Evolutionary conservation across 768 basidiomycete genomes (phyloP).

Genomic region (Trametes gibbosa): DNA sequence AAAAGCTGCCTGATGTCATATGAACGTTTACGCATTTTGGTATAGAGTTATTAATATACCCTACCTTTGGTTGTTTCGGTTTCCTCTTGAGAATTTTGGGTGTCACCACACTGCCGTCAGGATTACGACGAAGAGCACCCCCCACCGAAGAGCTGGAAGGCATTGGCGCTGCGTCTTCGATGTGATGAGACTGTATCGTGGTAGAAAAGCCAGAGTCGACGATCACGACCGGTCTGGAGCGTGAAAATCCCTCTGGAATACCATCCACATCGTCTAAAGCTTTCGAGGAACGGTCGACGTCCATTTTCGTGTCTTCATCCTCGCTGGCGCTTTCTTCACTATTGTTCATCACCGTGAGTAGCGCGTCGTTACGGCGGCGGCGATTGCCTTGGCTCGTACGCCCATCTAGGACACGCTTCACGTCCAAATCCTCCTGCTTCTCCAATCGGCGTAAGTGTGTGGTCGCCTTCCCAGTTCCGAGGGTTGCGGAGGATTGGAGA

Average conservation of each 20-base stretch:
- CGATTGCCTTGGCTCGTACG: constrained; percentile 49
- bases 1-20: constrained; percentile 26
- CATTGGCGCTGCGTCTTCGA: not conserved
- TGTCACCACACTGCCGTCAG: constrained; percentile 55
- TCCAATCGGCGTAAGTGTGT: constrained; percentile 63
- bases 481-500: constrained; percentile 77
- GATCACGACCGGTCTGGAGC: constrained; percentile 23
- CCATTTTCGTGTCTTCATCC: constrained; percentile 27
- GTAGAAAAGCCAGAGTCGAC: constrained; percentile 27
- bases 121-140: constrained; percentile 61
- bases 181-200: constrained; percentile 3
- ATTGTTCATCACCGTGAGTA: not conserved
- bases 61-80: constrained; percentile 45
- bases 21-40: too few relatives aligned
- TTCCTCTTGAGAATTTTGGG: constrained; percentile 48
- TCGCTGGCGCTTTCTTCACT: constrained; percentile 32
- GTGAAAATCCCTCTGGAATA: constrained; percentile 18
- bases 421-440: constrained; percentile 55
- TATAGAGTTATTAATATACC: too few relatives aligned
- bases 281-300: constrained; percentile 3
- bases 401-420: constrained; percentile 51
- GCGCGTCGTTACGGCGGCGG: constrained; percentile 19
- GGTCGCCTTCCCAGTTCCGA: constrained; percentile 68
- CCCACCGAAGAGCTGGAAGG: constrained; percentile 34
- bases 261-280: not conserved